Conservation (phyloP, 805 yeast genomes). For the Cyberlindnera euphorbiae region DNA sequence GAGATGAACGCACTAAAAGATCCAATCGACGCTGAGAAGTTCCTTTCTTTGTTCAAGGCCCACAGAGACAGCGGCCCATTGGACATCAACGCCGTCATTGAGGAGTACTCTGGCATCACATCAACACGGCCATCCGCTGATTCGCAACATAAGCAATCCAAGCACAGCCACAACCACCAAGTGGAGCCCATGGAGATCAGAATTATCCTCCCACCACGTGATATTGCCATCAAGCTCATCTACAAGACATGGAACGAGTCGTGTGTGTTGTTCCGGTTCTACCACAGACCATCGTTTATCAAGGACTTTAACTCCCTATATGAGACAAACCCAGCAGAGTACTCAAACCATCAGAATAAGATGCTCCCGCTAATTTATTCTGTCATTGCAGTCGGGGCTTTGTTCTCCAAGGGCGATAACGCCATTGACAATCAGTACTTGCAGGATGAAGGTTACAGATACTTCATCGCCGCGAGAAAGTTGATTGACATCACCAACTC, state of each 20-base stretch:
- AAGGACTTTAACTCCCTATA: constrained; percentile 72
- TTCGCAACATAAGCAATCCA: too few species aligned
- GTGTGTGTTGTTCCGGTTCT: constrained; percentile 77
- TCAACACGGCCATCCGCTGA: neutral
- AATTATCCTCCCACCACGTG: constrained; percentile 72
- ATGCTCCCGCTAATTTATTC: constrained; percentile 81
- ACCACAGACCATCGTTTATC: constrained; percentile 79
- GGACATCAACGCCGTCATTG: constrained; percentile 15
- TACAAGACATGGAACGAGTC: constrained; percentile 83
- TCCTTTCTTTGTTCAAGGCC: constrained; percentile 14
- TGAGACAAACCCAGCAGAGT: constrained; percentile 70
- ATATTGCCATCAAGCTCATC: constrained; percentile 66
- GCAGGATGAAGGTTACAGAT: constrained; percentile 69
- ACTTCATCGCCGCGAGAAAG: constrained; percentile 81
- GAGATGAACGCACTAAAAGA: constrained; percentile 14
- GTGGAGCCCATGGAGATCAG: constrained; percentile 39
- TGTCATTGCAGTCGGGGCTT: constrained; percentile 80
- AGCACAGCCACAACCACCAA: constrained; percentile 19
- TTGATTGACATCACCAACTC: constrained; percentile 84
- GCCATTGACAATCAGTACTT: constrained; percentile 30
- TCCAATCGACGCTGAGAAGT: constrained; percentile 16
- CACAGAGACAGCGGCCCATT: constrained; percentile 17
- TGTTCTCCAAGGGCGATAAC: constrained; percentile 46
- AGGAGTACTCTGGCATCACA: constrained; percentile 9
- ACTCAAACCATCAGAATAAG: constrained; percentile 71